A percentile compares a stretch with the other conserved stretches of the same genome.
Evolutionary conservation across 495 filamentous ascomycete genomes (phyloP).

Genomic region (Bryoglossum gracile): DNA sequence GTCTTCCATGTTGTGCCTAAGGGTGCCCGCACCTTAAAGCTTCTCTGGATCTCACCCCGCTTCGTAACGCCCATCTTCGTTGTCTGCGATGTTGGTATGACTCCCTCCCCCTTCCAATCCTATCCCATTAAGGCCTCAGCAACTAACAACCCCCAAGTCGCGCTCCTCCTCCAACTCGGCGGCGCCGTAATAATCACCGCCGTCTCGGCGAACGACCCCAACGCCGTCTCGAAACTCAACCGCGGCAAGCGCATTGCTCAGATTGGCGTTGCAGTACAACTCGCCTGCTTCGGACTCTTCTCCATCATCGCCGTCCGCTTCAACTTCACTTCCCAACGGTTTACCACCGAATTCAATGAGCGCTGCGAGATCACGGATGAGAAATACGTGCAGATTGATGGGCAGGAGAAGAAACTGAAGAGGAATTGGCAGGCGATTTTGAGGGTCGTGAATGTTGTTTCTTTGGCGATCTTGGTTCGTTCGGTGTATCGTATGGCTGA

Average conservation of each 20-base stretch:
- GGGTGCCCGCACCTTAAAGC: constrained; percentile 29
- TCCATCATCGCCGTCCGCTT: constrained; percentile 32
- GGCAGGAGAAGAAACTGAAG: constrained; percentile 27
- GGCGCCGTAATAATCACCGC: constrained; percentile 35
- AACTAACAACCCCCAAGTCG: constrained; percentile 9
- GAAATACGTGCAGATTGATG: constrained; percentile 29
- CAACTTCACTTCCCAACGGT: constrained; percentile 35
- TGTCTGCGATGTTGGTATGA: constrained; percentile 26
- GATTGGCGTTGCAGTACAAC: constrained; percentile 30
- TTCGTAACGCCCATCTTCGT: constrained; percentile 36
- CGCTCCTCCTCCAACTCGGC: constrained; percentile 30
- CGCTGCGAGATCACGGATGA: constrained; percentile 25
- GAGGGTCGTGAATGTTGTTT: constrained; percentile 28
- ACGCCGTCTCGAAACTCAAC: constrained; percentile 28
- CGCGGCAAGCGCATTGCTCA: constrained; percentile 34
- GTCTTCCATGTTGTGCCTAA: constrained; percentile 38
- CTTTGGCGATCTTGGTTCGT: constrained; percentile 28
- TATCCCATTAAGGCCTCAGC: background rate
- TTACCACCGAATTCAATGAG: constrained; percentile 26
- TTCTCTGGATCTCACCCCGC: constrained; percentile 43
- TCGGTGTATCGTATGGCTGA: constrained; percentile 35
- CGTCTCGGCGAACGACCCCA: constrained; percentile 20
- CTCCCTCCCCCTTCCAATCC: background rate
- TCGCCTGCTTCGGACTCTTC: constrained; percentile 33
- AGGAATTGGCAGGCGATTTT: constrained; percentile 30